Base-by-base conservation (phyloP, 108 stramenopile species). In the Aurantiochytrium sp. region DNA sequence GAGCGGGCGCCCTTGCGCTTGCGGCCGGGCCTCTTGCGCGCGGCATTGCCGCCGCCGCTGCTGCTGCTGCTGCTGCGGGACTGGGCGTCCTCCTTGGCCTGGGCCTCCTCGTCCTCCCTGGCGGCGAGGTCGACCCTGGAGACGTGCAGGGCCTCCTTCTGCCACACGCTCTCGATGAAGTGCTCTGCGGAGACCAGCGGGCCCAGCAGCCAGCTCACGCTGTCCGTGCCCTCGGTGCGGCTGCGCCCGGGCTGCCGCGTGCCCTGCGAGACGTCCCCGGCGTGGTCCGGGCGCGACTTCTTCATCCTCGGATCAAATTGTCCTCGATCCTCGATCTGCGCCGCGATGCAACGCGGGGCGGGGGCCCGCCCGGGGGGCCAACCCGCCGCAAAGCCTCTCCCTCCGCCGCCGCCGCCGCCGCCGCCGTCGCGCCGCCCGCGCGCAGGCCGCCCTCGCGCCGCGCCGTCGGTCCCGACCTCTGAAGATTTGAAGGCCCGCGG, bases 151-250 rank as follows among this genome's bases (percentile, higher is more conserved):
- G 73, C 42, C 73, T 81, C 45, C 24, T 81, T 81, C 73, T 48
- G 42, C 73, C 73, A 81, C 0, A 48, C 39, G 39, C 42, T 81
- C 73, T 81, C 73, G 4, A 81, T 48, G 73, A 81, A 81, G 42
- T 81, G 42, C 73, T 81, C 45, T 24, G 45, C 42, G 32, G 73
- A 81, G 19, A 81, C 45, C 15, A 48, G 39, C 39, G 73, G 42
- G 73, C 73, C 73, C 73, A 81, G 45, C 42, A 81, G 73, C 73
- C 73, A 81, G n/a, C 27, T 48, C 42, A 81, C n/a, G 73, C 42
- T 27, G 42, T 81, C 59, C 22, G 59, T 65, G 34, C 59, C 59
- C 59, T 65, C 59, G 15, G 59, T 65, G 59, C 59, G 59, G 59
- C 59, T 65, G 15, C 59, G 59, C 12, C 59, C 59, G 59, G 59